phyloP scores from a whole-genome alignment of 75 land plant species.

The Adiantum capillusveneris region DNA sequence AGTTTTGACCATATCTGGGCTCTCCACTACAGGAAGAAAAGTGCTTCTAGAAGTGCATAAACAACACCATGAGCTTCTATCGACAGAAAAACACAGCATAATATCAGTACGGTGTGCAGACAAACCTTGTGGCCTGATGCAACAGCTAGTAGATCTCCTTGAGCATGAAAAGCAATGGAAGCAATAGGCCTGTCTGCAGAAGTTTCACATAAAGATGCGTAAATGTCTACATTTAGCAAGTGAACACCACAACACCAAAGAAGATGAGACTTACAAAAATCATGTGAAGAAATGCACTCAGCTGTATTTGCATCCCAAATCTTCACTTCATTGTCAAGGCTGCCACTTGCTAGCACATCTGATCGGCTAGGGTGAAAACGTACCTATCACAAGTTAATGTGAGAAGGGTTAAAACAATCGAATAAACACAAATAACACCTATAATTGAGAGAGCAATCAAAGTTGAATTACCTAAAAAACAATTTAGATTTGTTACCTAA shows the following conservation, averaged over 20 bases:
- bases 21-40: too few species aligned
- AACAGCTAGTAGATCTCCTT: constrained; percentile 86
- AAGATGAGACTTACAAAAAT: constrained; percentile 56
- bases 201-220: too few species aligned
- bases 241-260: background rate
- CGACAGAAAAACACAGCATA: too few species aligned
- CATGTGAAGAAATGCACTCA: constrained; percentile 76
- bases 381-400: constrained; percentile 39
- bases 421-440: too few species aligned
- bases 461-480: too few species aligned
- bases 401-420: background rate
- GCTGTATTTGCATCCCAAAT: constrained; percentile 91
- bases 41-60: too few species aligned
- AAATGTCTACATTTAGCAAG: too few species aligned
- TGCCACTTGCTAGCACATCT: constrained; percentile 92
- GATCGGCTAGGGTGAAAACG: constrained; percentile 78
- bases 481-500: too few species aligned
- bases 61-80: too few species aligned
- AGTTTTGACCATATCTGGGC: too few species aligned
- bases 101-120: background rate
- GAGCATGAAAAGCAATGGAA: constrained; percentile 94
- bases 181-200: constrained; percentile 89
- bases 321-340: constrained; percentile 93
- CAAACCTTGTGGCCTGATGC: constrained; percentile 90
- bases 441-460: too few species aligned